phyloP scores from a whole-genome alignment of 257 asterid genomes.

The Salvia splendens region DNA sequence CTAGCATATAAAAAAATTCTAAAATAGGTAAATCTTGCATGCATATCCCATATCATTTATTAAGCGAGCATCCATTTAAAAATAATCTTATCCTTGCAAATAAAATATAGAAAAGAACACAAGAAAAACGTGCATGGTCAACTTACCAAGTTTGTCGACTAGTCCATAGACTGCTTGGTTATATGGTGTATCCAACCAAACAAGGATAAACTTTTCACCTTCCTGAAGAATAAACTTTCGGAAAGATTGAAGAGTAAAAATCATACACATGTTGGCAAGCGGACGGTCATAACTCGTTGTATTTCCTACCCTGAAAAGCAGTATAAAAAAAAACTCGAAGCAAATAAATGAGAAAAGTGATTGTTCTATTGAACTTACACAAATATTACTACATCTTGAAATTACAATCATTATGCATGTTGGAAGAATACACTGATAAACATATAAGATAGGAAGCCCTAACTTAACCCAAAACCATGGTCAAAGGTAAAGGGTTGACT shows the following conservation, averaged over 20 bases:
- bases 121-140: conserved; percentile 12
- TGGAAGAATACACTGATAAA: not conserved
- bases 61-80: conserved; percentile 16
- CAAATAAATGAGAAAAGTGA: conserved; percentile 16
- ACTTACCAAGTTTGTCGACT: conserved; percentile 88
- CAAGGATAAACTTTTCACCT: conserved; percentile 97
- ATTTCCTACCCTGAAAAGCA: conserved; percentile 58
- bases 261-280: conserved; percentile 74
- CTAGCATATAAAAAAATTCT: conserved; percentile 17
- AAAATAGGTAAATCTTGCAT: conserved; percentile 21
- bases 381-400: conserved; percentile 7
- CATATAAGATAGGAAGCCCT: too few relatives aligned
- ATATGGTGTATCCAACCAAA: conserved; percentile 95
- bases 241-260: conserved; percentile 85
- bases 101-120: not conserved
- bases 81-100: conserved; percentile 12
- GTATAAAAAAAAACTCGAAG: conserved; percentile 17
- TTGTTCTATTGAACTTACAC: not conserved
- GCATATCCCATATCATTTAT: conserved; percentile 1
- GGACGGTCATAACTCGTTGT: conserved; percentile 55
- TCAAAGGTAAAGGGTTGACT: too few relatives aligned
- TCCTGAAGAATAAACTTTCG: conserved; percentile 92
- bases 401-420: conserved; percentile 6
- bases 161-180: conserved; percentile 98
- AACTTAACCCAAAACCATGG: too few relatives aligned